These are phyloP conservation scores for Ceratopteris richardii DNA, from an alignment of 75 land plant species.

Conservation along the genomic window DNA sequence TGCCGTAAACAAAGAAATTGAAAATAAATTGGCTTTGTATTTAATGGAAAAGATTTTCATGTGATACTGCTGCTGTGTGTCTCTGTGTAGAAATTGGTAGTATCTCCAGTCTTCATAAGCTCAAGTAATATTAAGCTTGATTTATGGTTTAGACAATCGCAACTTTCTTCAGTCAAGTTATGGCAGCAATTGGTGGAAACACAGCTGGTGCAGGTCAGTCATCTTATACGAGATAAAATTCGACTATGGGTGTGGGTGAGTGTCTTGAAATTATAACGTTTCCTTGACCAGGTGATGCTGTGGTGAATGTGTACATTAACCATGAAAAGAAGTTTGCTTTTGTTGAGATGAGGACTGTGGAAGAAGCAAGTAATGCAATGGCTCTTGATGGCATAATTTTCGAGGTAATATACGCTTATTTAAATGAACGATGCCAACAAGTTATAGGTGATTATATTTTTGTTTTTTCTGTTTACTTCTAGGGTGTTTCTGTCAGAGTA, in stretches of 20 bases:
- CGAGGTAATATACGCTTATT: slow-evolving; percentile 34
- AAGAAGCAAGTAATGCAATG: slow-evolving; percentile 91
- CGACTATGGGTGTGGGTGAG: background rate
- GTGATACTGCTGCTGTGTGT: no score
- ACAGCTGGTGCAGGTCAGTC: slow-evolving; percentile 69
- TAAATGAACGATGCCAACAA: no score
- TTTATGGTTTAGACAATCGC: slow-evolving; percentile 57
- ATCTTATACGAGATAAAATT: background rate
- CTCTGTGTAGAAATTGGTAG: no score
- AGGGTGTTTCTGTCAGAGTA: slow-evolving; percentile 82
- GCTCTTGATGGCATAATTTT: slow-evolving; percentile 82
- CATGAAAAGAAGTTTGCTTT: slow-evolving; percentile 95
- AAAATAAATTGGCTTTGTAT: no score
- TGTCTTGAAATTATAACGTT: background rate
- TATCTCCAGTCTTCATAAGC: no score
- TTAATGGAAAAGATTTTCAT: no score
- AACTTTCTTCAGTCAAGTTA: slow-evolving; percentile 75
- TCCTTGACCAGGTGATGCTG: slow-evolving; percentile 58
- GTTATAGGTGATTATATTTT: background rate
- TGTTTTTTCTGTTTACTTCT: background rate
- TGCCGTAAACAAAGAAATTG: no score
- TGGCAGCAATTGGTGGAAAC: slow-evolving; percentile 84
- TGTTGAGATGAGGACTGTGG: slow-evolving; percentile 94
- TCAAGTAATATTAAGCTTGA: background rate
- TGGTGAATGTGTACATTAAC: slow-evolving; percentile 89